Evolutionary conservation across 805 yeast genomes (phyloP), one percentile per base, ranked within the genome.

Genomic region (Schwanniomyces polymorphus): DNA sequence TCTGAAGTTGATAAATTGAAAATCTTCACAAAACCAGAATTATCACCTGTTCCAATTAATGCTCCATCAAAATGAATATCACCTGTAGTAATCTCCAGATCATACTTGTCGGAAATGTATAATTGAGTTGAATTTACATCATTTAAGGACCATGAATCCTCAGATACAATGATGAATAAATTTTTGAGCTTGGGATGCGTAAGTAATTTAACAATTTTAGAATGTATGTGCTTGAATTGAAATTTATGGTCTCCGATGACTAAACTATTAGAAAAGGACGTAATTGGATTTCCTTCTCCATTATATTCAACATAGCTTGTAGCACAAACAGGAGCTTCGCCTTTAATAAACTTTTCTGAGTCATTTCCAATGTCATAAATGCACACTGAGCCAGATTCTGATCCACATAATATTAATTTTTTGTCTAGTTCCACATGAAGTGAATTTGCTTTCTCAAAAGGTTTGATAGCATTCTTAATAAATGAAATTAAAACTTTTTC

Each of bases 51-150:
- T 0, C 75, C 79, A 1, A 75, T 47, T 12, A 78, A 58, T 3
- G 69, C 72, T 3, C 83, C 83, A 57, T 79, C 83, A 21, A 76
- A 78, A 50, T 79, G 82, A 8, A 77, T 53, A 14, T 52, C 70
- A 8, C 62, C 65, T 4, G 63, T 46, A 10, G 55, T 42, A 5
- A 63, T 50, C 25, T 42, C 27, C 39, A 31, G 51, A 9, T 11
- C 12, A 43, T 35, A 52, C 28, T 43, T 49, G 3, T 29, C 46
- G 14, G 57, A 49, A 7, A 44, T 26, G 47, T 45, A 48, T 18
- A 48, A 43, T 10, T 45, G 45, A 21, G 44, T 50, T 10, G 38
- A 38, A 23, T 33, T 47, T 39, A 31, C 35, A 11, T 49, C 48
- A 28, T 50, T 55, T 14, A 64, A 40, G 8, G 56, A 39, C 60